phyloP scores from a whole-genome alignment of 139 green algal species.

The Chlorella sp. region DNA sequence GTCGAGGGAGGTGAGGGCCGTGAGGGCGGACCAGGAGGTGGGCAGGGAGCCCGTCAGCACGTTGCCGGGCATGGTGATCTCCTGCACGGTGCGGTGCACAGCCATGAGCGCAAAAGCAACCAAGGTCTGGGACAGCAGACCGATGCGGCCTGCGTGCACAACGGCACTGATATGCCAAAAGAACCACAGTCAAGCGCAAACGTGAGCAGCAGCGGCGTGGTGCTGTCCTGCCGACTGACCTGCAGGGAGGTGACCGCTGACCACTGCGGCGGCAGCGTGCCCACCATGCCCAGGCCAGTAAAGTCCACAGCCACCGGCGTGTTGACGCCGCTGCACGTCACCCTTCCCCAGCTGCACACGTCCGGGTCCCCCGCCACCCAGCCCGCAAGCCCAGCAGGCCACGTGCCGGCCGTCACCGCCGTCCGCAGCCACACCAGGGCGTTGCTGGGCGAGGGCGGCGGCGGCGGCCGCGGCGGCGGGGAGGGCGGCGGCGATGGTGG shows the following conservation, averaged over 20 bases:
- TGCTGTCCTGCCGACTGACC: not conserved
- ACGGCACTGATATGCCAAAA: too few relatives aligned
- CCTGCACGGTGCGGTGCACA: not conserved
- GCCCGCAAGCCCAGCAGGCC: not conserved
- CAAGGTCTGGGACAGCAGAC: not conserved
- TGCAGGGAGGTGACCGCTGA: not conserved
- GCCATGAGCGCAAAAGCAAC: not conserved
- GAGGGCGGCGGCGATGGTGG: not conserved
- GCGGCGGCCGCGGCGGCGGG: not conserved
- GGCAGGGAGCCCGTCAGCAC: slow-evolving; percentile 5
- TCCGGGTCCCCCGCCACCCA: not conserved
- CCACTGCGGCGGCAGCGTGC: not conserved
- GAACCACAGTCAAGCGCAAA: too few relatives aligned
- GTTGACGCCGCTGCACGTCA: not conserved
- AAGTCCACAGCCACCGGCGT: not conserved
- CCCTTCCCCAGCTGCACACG: not conserved
- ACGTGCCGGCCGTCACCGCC: not conserved
- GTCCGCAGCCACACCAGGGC: not conserved
- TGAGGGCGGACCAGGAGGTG: not conserved
- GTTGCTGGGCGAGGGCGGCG: not conserved
- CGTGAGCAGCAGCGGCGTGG: too few relatives aligned
- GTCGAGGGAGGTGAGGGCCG: slow-evolving; percentile 2
- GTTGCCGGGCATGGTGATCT: not conserved
- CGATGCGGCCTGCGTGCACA: not conserved
- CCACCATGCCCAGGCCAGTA: not conserved